phyloP scores from a whole-genome alignment of 78 protist species.

The Cavenderia fasciculata region DNA sequence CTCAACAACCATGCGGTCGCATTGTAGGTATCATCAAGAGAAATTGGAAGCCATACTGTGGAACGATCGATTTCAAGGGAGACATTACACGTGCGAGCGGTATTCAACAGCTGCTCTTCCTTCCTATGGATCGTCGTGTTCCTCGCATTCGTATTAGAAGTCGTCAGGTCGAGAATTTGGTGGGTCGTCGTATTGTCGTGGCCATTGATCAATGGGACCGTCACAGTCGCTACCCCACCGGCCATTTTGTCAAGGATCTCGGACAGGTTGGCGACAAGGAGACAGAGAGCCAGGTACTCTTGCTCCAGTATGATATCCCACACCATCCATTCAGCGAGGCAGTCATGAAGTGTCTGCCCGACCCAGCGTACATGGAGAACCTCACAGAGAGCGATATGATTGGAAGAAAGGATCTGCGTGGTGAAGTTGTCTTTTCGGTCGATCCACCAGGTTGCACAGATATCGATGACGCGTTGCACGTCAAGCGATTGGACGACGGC shows the following conservation, averaged over 20 bases:
- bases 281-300: conserved; percentile 71
- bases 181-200: conserved; percentile 78
- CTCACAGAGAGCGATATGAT: conserved; percentile 66
- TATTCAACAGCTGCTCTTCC: conserved; percentile 24
- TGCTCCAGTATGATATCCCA: conserved; percentile 74
- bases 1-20: conserved; percentile 37
- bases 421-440: conserved; percentile 86
- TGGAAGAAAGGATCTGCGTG: conserved; percentile 83
- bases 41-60: conserved; percentile 86
- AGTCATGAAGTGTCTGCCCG: conserved; percentile 77
- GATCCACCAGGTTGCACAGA: conserved; percentile 96
- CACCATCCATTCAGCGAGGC: conserved; percentile 81
- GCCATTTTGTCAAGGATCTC: conserved; percentile 85
- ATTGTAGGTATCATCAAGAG: conserved; percentile 86
- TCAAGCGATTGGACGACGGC: conserved; percentile 49
- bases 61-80: conserved; percentile 54
- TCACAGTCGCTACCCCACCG: conserved; percentile 75
- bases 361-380: conserved; percentile 50
- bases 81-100: neutral
- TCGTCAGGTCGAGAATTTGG: conserved; percentile 53
- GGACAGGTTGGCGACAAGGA: conserved; percentile 84
- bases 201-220: conserved; percentile 86
- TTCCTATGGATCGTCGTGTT: conserved; percentile 74
- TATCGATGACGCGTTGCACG: conserved; percentile 95
- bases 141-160: conserved; percentile 78